Base-by-base conservation (phyloP, 495 filamentous ascomycete genomes). In the Collariella sp. region DNA sequence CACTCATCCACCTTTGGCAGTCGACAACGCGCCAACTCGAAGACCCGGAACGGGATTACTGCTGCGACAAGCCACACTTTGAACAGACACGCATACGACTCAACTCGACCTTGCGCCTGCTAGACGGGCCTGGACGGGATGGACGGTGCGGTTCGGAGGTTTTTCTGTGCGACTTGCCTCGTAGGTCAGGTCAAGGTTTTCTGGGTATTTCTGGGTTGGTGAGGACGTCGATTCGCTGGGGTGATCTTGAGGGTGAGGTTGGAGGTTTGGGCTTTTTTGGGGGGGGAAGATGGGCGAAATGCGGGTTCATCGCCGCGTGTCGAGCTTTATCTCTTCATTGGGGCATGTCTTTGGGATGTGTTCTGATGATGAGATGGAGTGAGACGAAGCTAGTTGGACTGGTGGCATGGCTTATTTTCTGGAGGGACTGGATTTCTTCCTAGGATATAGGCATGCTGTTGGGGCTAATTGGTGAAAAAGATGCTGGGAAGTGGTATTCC, bases 181-280 rank as follows among this genome's bases (percentile, higher is more conserved):
- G 64, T 48, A 69, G 64, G 52, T 65, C 66, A 66, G 66, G 66
- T 69, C 66, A 69, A 65, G 62, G 64, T 63, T 65, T 62, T 52
- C 52, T 54, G 50, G 10, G 35, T 33, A 23, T 34, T n/a, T n/a
- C 12, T 20, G 2, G 33, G 36, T 0, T 36, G 19, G 22, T 43
- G 43, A n/a, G 31, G 45, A n/a, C 35, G 15, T 34, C 24, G 44
- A 18, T 41, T 2, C 29, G 13, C 1, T 1, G 22, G 13, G 52
- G 15, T 7, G 46, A 15, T n/a, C n/a, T n/a, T n/a, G 1, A 26
- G n/a, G 0, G 12, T 38, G 46, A 13, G 44, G 23, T 22, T 5
- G 42, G 18, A 1, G 34, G 36, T 12, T 10, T 48, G 36, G 45
- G 9, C 26, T 54, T n/a, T n/a, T n/a, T n/a, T n/a, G n/a, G n/a